Evolutionary conservation across 805 yeast species (phyloP).

Genomic region (Candida hispaniensis): DNA sequence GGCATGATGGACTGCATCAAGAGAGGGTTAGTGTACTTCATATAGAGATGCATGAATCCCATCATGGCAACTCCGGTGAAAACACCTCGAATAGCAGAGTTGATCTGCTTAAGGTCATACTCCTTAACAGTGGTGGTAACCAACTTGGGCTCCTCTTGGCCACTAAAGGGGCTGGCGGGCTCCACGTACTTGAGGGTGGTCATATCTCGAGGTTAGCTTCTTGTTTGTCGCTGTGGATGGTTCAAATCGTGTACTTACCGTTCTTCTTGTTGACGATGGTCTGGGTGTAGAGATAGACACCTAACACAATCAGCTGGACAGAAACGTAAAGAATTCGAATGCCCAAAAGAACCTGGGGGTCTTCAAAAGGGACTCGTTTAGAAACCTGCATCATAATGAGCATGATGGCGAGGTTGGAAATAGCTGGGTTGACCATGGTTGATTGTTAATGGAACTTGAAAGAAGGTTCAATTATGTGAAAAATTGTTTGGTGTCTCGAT

Average conservation of each 20-base stretch:
- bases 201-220: conserved; percentile 40
- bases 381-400: conserved; percentile 93
- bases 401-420: conserved; percentile 80
- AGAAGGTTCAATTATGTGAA: no score
- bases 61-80: conserved; percentile 90
- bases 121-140: conserved; percentile 89
- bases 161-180: conserved; percentile 70
- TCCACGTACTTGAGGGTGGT: conserved; percentile 86
- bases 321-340: conserved; percentile 63
- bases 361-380: conserved; percentile 77
- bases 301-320: conserved; percentile 54
- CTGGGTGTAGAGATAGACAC: conserved; percentile 56
- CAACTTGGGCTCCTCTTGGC: conserved; percentile 55
- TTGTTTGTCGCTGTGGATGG: not conserved
- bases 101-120: conserved; percentile 83
- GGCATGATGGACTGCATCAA: conserved; percentile 90
- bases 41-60: conserved; percentile 95
- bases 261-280: conserved; percentile 57
- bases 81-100: conserved; percentile 67
- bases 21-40: conserved; percentile 95
- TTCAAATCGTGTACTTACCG: conserved; percentile 29
- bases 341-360: conserved; percentile 59
- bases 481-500: no score
- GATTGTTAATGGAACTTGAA: no score
- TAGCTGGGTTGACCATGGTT: conserved; percentile 81